Base-by-base conservation (phyloP, 202 grass and related monocot species). In the Panicum hallii region DNA sequence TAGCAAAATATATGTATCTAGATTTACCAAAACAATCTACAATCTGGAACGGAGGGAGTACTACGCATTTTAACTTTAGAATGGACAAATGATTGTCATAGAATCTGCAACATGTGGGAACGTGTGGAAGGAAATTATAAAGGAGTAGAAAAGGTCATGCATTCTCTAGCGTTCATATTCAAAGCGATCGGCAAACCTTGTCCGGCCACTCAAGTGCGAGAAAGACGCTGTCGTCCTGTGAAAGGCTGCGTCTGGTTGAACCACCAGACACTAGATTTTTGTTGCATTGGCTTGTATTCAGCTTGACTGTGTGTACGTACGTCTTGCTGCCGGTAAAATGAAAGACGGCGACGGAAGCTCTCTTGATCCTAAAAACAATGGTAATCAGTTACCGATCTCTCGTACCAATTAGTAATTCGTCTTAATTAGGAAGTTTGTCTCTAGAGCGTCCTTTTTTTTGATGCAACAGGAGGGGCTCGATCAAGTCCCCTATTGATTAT, bases 51-150 rank as follows among this genome's bases (percentile, higher is more conserved):
- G 26, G 26, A 26, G 26, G 26, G 26, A 26, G 26, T 26, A 26
- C n/a, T 11, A 16, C 68, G 0, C 6, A 8, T 28, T 49, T 73
- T 50, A 32, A 72, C 46, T 50, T 22, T 19, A 43, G 47, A 36
- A 49, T 49, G 13, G 12, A 22, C 6, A 49, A 32, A 72, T 49
- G n/a, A 23, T 72, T 11, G 46, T 34, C 70, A 46, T 52, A 73
- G 46, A 73, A 52, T 53, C 70, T 72, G 45, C 69, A 32, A 71
- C 43, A 30, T 72, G 69, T 72, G 38, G 38, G 67, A 70, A 46
- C 67, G 11, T 70, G 41, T 70, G 42, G 67, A 46, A 70, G 68
- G 44, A 71, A 71, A 26, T 26, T 26, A 26, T n/a, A 26, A 71
- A 71, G 28, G 44, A 10, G 28, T 72, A 72, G 45, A 71, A 15